A percentile compares a stretch with the other conserved stretches of the same genome.
These are phyloP conservation scores for Citrullus amarus DNA, from an alignment of 306 rosid species.

Conservation along the genomic window DNA sequence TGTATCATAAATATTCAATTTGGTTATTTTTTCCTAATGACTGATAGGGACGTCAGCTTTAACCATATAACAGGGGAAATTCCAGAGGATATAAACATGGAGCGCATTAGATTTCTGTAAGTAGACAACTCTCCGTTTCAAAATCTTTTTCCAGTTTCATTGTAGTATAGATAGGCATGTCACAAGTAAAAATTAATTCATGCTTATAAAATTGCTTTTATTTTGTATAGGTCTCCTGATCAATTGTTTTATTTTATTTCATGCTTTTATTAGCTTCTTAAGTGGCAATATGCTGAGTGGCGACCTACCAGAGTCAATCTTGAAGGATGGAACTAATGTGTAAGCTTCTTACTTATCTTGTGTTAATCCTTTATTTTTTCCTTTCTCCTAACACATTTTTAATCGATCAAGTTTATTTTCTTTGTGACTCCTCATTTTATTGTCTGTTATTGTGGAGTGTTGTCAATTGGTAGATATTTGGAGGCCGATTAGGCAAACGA, in stretches of 20 bases:
- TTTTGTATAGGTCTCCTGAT: not conserved
- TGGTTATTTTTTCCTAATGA: not conserved
- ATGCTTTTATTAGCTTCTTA: constrained; percentile 40
- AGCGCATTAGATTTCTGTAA: constrained; percentile 50
- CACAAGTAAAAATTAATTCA: not conserved
- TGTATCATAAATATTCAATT: not conserved
- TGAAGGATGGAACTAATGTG: constrained; percentile 58
- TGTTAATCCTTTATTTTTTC: not conserved
- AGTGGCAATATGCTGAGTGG: constrained; percentile 68
- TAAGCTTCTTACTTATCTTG: constrained; percentile 26
- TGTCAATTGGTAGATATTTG: not conserved
- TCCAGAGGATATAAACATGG: constrained; percentile 25
- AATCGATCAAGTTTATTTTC: not conserved
- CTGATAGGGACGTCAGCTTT: constrained; percentile 71
- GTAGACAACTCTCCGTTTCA: constrained; percentile 16
- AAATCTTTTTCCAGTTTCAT: constrained; percentile 1
- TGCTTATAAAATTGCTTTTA: not conserved
- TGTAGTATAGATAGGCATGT: not conserved
- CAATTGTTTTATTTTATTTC: not conserved
- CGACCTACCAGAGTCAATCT: constrained; percentile 42
- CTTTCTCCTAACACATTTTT: not conserved
- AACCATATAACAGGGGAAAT: constrained; percentile 68
- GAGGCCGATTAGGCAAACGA: not conserved
- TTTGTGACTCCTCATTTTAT: not conserved
- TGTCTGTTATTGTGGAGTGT: not conserved